Base-by-base conservation (phyloP, 73 alveolate species). In the Symbiodinium natans region DNA sequence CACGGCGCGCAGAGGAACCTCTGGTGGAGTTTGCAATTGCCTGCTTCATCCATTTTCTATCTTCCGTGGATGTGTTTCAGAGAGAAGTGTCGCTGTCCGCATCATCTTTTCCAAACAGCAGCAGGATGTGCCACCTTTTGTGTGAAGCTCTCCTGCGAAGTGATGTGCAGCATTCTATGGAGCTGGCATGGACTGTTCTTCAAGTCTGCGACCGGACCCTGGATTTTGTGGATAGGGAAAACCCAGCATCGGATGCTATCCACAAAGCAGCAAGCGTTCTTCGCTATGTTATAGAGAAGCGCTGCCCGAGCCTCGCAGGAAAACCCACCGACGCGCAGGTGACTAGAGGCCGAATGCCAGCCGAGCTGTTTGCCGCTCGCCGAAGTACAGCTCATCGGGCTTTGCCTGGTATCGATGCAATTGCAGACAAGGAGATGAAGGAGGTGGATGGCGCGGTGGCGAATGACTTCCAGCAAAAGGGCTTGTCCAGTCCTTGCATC, bases 281-380 rank as follows among this genome's bases (percentile, higher is more conserved):
- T n/a, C 84, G 84, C 84, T 74, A 74, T 42, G 42, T 74, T 15
- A 21, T 74, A 10, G 84, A 74, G 84, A 74, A 74, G 84, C 84
- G 42, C 43, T 74, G 84, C 29, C 84, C 84, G 10, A 34, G 84
- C 84, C 31, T n/a, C 3, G 84, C 84, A 2, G 84, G 42, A 34
- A 17, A 34, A 29, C 43, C 10, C 46, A 8, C 43, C 10, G 43
- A n/a, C 9, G 41, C 31, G 42, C 84, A 21, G 84, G 84, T 27
- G 25, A 63, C 77, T 21, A 63, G 25, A 29, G 77, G 84, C 23
- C 23, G 84, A n/a, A 74, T 74, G 84, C 84, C 84, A 15, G 41
- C 84, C 29, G 84, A 74, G 42, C 84, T 74, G 4, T 74, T 74
- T 29, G 40, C 10, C 29, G 84, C 42, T 8, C 43, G 84, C 10